phyloP scores from a whole-genome alignment of 2,329 filamentous ascomycete species.

The Alternaria solani region DNA sequence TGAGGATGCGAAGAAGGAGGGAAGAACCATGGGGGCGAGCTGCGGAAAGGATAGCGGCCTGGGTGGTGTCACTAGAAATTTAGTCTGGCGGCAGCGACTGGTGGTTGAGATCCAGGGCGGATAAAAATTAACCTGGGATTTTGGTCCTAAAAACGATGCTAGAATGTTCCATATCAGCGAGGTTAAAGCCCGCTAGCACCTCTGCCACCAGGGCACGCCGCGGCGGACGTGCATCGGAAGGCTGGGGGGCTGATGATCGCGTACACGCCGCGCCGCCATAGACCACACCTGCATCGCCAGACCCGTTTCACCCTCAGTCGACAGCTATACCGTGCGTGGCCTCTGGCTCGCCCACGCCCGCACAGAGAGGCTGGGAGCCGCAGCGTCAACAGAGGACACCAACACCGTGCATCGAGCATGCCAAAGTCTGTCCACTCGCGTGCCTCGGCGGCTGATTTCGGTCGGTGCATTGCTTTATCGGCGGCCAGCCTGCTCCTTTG shows the following conservation, averaged over 20 bases:
- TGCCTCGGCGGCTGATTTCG: conserved; percentile 4
- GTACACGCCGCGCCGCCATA: conserved; percentile 16
- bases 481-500: conserved; percentile 30
- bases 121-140: conserved; percentile 35
- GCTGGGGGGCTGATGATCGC: conserved; percentile 30
- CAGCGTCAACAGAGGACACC: conserved; percentile 35
- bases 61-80: conserved; percentile 41
- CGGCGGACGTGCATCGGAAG: conserved; percentile 32
- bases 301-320: not conserved
- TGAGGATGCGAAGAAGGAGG: conserved; percentile 48
- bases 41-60: conserved; percentile 27
- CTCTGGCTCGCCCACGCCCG: conserved; percentile 24
- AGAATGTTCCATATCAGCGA: conserved; percentile 43
- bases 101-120: conserved; percentile 39
- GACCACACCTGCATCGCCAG: conserved; percentile 15
- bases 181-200: conserved; percentile 26
- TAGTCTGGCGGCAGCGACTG: conserved; percentile 40
- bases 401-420: conserved; percentile 23
- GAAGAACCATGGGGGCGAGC: conserved; percentile 48
- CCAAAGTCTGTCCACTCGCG: conserved; percentile 18
- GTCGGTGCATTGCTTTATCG: conserved; percentile 23
- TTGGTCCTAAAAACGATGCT: conserved; percentile 35
- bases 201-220: conserved; percentile 29
- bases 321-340: not conserved
- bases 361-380: conserved; percentile 37